Percentiles rank a stretch among this genome's conserved stretches.
Conservation (phyloP, 139 green algal genomes). For the Trebouxia sp. region DNA sequence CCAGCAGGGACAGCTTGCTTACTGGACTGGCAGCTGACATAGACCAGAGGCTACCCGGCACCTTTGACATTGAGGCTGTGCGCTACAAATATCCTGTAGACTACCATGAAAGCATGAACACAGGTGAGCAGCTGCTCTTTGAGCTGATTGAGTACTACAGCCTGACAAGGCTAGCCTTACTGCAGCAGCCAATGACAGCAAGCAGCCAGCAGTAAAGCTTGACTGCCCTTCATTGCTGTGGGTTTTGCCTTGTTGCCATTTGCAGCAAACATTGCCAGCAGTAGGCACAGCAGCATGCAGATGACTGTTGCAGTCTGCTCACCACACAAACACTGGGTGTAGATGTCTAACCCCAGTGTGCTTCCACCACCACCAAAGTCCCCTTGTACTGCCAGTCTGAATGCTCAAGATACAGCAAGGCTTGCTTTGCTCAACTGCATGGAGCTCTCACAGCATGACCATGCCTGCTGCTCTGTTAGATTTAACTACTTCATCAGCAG, state of each 20-base stretch:
- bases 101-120: constrained; percentile 85
- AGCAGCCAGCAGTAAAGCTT: neutral
- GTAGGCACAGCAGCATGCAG: neutral
- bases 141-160: neutral
- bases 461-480: too few relatives aligned
- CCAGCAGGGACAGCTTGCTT: constrained; percentile 62
- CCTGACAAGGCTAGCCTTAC: neutral
- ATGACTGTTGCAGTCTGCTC: too few relatives aligned
- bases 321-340: too few relatives aligned
- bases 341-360: too few relatives aligned
- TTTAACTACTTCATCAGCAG: too few relatives aligned
- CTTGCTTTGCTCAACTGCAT: too few relatives aligned
- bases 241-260: too few relatives aligned
- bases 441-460: too few relatives aligned
- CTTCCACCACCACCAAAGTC: constrained; percentile 20
- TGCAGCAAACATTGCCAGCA: too few relatives aligned
- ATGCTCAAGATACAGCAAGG: too few relatives aligned
- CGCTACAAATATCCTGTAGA: constrained; percentile 75
- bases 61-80: constrained; percentile 77
- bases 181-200: neutral
- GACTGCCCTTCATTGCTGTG: too few relatives aligned
- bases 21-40: constrained; percentile 66
- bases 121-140: constrained; percentile 8
- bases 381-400: too few relatives aligned
- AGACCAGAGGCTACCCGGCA: constrained; percentile 43